Conservation (phyloP, 768 basidiomycete species). For the Suillus cothurnatus region DNA sequence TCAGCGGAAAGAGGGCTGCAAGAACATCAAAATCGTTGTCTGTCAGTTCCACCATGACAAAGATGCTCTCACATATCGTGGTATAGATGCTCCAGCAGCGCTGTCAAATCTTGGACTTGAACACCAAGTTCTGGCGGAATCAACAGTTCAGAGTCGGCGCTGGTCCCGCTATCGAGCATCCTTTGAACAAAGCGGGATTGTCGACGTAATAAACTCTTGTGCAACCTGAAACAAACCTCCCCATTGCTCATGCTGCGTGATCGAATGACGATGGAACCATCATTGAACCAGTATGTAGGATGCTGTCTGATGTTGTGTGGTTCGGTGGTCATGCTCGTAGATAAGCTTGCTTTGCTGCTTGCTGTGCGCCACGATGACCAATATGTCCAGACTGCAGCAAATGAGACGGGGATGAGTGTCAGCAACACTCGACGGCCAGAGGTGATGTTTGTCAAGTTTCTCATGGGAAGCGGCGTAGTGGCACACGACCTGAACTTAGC, state of each 20-base stretch:
- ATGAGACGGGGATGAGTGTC: conserved; percentile 12
- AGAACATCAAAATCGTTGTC: conserved; percentile 2
- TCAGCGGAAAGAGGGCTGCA: conserved; percentile 49
- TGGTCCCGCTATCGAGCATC: conserved; percentile 11
- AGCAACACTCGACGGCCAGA: conserved; percentile 11
- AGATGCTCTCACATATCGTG: conserved; percentile 61
- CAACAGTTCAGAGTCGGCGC: conserved; percentile 13
- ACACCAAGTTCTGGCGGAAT: conserved; percentile 44
- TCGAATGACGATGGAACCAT: conserved; percentile 59
- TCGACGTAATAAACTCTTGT: conserved; percentile 50
- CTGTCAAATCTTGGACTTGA: conserved; percentile 50
- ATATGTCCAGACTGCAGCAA: conserved; percentile 14
- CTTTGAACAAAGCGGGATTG: conserved; percentile 43
- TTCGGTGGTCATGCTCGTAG: neutral
- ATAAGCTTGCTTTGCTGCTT: conserved; percentile 1
- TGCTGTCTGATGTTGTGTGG: conserved; percentile 32
- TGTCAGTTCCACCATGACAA: neutral
- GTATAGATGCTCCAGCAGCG: conserved; percentile 64
- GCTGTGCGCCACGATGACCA: conserved; percentile 8
- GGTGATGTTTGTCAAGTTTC: conserved; percentile 4
- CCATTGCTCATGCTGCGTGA: conserved; percentile 31
- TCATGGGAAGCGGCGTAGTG: conserved; percentile 1
- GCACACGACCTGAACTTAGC: neutral
- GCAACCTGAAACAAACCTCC: conserved; percentile 54
- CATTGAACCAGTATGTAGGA: conserved; percentile 64